phyloP scores from a whole-genome alignment of 306 rosid species.

The Senna tora region DNA sequence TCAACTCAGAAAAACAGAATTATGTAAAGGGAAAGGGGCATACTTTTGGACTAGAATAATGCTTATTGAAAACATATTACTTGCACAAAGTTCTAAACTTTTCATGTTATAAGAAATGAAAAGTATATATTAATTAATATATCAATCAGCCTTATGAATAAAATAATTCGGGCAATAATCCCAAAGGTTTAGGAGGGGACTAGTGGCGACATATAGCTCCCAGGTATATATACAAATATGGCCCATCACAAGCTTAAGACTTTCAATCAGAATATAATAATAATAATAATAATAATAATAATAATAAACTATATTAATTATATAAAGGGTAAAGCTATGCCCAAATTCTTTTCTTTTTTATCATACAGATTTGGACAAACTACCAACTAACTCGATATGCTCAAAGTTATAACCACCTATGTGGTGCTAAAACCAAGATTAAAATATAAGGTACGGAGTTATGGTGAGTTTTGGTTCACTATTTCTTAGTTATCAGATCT shows the following conservation, averaged over 20 bases:
- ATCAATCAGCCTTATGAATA: not conserved
- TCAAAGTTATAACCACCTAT: not conserved
- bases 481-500: too few species aligned
- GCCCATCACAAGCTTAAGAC: not conserved
- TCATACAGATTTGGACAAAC: too few species aligned
- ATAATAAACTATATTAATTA: not conserved
- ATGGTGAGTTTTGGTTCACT: too few species aligned
- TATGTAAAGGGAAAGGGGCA: not conserved
- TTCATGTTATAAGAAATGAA: too few species aligned
- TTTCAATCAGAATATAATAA: slow-evolving; percentile 2
- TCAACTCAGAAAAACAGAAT: slow-evolving; percentile 4
- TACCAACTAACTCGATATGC: not conserved
- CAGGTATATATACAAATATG: not conserved
- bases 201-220: too few species aligned
- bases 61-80: not conserved
- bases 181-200: too few species aligned
- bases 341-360: not conserved
- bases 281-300: not conserved
- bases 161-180: not conserved
- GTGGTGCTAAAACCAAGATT: not conserved
- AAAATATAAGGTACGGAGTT: too few species aligned
- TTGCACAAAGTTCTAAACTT: too few species aligned
- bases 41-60: slow-evolving; percentile 13
- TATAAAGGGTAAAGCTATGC: too few species aligned
- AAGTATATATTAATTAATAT: not conserved